These are phyloP conservation scores for Kandelia obovata DNA, from an alignment of 345 rosid genomes.

Conservation along the genomic window DNA sequence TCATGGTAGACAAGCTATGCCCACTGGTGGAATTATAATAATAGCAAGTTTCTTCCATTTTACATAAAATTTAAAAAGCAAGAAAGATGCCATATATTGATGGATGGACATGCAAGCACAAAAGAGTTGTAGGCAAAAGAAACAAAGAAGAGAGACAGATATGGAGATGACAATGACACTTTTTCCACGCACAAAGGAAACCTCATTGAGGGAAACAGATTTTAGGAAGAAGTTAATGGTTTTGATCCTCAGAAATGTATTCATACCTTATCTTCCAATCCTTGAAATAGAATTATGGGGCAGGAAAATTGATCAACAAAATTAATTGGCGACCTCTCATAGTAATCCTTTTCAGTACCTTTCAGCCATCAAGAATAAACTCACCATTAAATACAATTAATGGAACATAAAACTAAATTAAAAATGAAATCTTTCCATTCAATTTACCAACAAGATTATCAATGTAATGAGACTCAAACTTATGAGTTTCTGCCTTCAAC, in stretches of 20 bases:
- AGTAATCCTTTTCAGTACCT: conserved; percentile 71
- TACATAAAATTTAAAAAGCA: too few relatives aligned
- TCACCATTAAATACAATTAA: conserved; percentile 13
- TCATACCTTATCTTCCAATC: conserved; percentile 87
- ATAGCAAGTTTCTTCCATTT: too few relatives aligned
- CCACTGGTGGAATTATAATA: too few relatives aligned
- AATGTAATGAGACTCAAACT: conserved; percentile 80
- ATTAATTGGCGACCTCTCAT: conserved; percentile 84
- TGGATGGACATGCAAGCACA: too few relatives aligned
- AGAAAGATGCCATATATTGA: too few relatives aligned
- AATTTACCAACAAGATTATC: conserved; percentile 92
- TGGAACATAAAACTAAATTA: conserved; percentile 6
- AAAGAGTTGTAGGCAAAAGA: too few relatives aligned
- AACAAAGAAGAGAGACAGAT: too few relatives aligned
- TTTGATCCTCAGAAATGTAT: neutral
- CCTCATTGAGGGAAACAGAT: too few relatives aligned
- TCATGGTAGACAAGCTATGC: too few relatives aligned
- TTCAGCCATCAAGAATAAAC: conserved; percentile 20
- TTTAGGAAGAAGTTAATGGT: neutral
- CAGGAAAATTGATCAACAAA: conserved; percentile 81
- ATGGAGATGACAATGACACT: too few relatives aligned
- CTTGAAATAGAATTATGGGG: conserved; percentile 91
- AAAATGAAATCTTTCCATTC: neutral
- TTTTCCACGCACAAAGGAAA: too few relatives aligned
- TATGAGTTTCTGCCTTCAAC: conserved; percentile 81